Percentiles rank a stretch among this genome's conserved stretches.
phyloP scores from a whole-genome alignment of 208 protist species.

The Endotrypanum monterogeii region DNA sequence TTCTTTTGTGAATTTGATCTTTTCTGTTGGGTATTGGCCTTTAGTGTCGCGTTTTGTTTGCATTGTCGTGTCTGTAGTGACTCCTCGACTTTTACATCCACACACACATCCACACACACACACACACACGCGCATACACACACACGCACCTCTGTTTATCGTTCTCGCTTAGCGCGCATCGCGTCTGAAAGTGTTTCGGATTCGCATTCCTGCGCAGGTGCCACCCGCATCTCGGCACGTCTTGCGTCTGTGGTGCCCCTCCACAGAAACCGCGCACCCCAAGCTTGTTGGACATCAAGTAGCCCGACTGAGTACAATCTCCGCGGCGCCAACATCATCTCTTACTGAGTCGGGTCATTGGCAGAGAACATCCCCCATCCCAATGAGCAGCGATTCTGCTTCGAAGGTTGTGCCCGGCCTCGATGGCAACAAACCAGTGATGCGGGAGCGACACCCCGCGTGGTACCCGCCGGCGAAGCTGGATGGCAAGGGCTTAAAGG shows the following conservation, averaged over 20 bases:
- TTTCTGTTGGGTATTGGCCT: not conserved
- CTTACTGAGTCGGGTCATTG: not conserved
- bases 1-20: too few species aligned
- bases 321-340: not conserved
- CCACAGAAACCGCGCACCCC: too few species aligned
- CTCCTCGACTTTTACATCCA: not conserved
- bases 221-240: slow-evolving; percentile 7
- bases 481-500: slow-evolving; percentile 41
- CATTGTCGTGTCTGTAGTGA: not conserved
- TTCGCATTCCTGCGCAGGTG: slow-evolving; percentile 14
- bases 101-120: not conserved
- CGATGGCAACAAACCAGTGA: slow-evolving; percentile 39
- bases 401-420: slow-evolving; percentile 41
- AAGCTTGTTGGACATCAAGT: not conserved
- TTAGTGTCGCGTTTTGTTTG: not conserved
- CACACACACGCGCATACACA: slow-evolving; percentile 5
- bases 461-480: slow-evolving; percentile 69
- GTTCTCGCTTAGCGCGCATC: too few species aligned
- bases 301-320: not conserved
- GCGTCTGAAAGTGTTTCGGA: slow-evolving; percentile 7
- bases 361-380: not conserved
- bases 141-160: not conserved
- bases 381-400: not conserved
- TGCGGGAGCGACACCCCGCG: slow-evolving; percentile 63
- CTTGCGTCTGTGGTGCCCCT: not conserved